These are phyloP conservation scores for Dactylellina cionopaga DNA, from an alignment of 2,329 filamentous ascomycete species.

Conservation along the genomic window DNA sequence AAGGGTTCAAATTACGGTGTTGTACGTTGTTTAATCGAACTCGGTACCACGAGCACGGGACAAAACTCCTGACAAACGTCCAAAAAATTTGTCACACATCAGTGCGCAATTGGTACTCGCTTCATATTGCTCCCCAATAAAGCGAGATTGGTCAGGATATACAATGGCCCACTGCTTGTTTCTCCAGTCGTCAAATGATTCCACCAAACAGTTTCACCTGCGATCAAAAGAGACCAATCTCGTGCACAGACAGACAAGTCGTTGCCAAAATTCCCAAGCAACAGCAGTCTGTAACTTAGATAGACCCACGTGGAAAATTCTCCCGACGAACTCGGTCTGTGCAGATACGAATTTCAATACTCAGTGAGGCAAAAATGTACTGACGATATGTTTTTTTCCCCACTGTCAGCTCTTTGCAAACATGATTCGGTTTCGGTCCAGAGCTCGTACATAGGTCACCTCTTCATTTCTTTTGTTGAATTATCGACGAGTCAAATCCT, in stretches of 20 bases:
- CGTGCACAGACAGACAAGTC: too few species aligned
- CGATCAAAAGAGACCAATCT: too few species aligned
- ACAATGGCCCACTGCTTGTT: constrained; percentile 7
- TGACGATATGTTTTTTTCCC: too few species aligned
- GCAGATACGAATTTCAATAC: constrained; percentile 8
- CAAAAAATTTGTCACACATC: constrained; percentile 25
- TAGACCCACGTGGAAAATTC: constrained; percentile 29
- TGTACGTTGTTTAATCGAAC: constrained; percentile 34
- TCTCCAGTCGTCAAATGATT: not conserved
- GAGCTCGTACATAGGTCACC: constrained; percentile 11
- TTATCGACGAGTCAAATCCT: not conserved
- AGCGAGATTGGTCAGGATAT: constrained; percentile 20
- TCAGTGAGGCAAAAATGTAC: not conserved
- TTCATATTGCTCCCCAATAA: constrained; percentile 14
- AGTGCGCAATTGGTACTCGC: constrained; percentile 12
- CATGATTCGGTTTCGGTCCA: constrained; percentile 4
- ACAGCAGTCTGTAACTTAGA: too few species aligned
- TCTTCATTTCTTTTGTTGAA: not conserved
- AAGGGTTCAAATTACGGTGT: constrained; percentile 22
- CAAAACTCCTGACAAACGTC: constrained; percentile 9
- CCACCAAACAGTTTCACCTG: constrained; percentile 5
- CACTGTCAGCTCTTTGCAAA: too few species aligned
- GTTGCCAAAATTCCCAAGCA: too few species aligned
- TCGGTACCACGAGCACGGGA: constrained; percentile 39
- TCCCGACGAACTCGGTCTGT: constrained; percentile 12